These are phyloP conservation scores for Ceratocystis diversiconidia DNA, from an alignment of 2,329 filamentous ascomycete genomes.

Conservation along the genomic window DNA sequence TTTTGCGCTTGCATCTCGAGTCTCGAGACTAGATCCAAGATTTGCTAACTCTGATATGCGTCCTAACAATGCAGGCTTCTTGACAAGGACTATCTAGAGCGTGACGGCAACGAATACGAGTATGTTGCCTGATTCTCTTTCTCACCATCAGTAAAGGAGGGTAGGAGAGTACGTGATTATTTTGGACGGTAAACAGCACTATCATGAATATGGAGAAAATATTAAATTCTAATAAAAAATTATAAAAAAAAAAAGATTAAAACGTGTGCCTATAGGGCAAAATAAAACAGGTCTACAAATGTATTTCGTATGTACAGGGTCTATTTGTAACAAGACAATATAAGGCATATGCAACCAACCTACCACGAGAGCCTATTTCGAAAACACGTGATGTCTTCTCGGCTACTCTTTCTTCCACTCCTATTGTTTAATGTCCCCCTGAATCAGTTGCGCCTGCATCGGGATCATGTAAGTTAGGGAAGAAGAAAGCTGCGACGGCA, in stretches of 20 bases:
- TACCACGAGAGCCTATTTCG: not conserved
- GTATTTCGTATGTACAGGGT: not conserved
- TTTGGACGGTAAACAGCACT: not conserved
- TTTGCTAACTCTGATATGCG: slow-evolving; percentile 22
- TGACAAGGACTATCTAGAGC: slow-evolving; percentile 85
- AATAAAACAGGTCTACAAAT: too few relatives aligned
- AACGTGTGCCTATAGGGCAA: not conserved
- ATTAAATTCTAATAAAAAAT: too few relatives aligned
- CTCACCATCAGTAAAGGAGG: not conserved
- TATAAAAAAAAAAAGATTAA: not conserved
- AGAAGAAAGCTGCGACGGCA: slow-evolving; percentile 44
- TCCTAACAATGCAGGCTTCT: slow-evolving; percentile 47
- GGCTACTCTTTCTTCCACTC: not conserved
- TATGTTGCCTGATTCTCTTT: slow-evolving; percentile 47
- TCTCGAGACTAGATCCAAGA: not conserved
- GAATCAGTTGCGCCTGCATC: not conserved
- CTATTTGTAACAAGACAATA: not conserved
- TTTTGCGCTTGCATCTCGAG: not conserved
- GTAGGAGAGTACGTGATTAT: not conserved
- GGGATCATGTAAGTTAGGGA: slow-evolving; percentile 30
- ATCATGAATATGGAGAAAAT: not conserved
- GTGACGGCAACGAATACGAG: slow-evolving; percentile 55
- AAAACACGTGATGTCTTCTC: not conserved
- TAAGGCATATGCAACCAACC: not conserved
- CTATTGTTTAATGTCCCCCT: not conserved